Evolutionary conservation across 352 stramenopile species (phyloP).

Genomic region (Phytopythium montanum): DNA sequence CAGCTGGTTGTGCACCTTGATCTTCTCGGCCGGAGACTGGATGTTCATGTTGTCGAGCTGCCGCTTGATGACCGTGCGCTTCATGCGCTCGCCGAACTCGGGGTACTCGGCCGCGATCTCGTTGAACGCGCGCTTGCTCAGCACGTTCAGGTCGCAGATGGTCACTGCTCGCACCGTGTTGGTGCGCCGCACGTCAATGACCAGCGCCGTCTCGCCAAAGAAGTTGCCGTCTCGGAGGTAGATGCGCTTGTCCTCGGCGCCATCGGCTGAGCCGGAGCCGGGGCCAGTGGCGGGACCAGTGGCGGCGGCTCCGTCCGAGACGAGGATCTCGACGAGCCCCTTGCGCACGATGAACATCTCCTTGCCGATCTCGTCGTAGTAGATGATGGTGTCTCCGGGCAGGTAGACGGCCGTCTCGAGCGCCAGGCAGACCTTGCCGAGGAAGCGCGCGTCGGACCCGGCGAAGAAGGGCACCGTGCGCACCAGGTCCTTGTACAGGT

Average conservation of each 20-base stretch:
- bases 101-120: slow-evolving; percentile 79
- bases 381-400: slow-evolving; percentile 76
- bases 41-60: slow-evolving; percentile 87
- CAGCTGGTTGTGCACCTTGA: slow-evolving; percentile 74
- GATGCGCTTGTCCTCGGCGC: slow-evolving; percentile 43
- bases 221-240: slow-evolving; percentile 77
- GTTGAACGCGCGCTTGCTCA: slow-evolving; percentile 76
- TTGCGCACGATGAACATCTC: slow-evolving; percentile 89
- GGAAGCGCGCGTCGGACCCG: slow-evolving; percentile 62
- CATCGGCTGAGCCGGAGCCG: slow-evolving; percentile 20
- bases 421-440: slow-evolving; percentile 75
- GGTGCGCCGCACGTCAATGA: slow-evolving; percentile 75
- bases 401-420: slow-evolving; percentile 78
- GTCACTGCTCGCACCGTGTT: slow-evolving; percentile 76
- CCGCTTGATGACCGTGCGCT: slow-evolving; percentile 75
- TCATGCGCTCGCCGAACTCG: slow-evolving; percentile 79
- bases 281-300: no score
- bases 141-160: slow-evolving; percentile 76
- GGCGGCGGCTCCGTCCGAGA: no score
- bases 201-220: slow-evolving; percentile 71
- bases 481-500: slow-evolving; percentile 78
- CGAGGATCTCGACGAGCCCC: slow-evolving; percentile 73
- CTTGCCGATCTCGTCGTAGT: slow-evolving; percentile 77
- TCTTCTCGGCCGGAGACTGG: slow-evolving; percentile 61
- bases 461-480: slow-evolving; percentile 81